Evolutionary conservation across 108 stramenopile genomes (phyloP), one percentile per base, ranked within the genome.

Genomic region (Cyclotella cryptica): DNA sequence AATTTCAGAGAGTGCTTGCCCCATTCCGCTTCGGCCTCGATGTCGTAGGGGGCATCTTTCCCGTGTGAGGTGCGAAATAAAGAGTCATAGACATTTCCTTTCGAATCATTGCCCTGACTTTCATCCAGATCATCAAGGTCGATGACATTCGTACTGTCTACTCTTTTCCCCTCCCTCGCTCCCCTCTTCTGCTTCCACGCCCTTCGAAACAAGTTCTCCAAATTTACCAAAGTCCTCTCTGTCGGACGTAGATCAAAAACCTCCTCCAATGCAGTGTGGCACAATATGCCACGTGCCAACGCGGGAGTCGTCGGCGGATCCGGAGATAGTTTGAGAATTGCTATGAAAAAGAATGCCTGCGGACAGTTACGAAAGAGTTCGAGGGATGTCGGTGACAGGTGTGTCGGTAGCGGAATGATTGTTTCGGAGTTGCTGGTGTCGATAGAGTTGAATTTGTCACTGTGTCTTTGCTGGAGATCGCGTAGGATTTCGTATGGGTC

Each of bases 341-440:
- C 91, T 45, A 91, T 88, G 70, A 96, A 93, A 18, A 96, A 69
- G 84, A 88, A 96, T 47, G 88, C 86, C 78, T 96, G 96, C 15
- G 93, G 93, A 47, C 96, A 96, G 71, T 86, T 77, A 42, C 83
- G 68, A 71, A 96, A 96, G 70, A 86, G 85, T 71, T 88, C 71
- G 9, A 89, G 80, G 13, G 93, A 85, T 14, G 93, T 91, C 10
- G 96, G 96, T 35, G 92, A 93, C 17, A 94, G 65, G 15, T 88
- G 53, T 30, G 83, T 89, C 40, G 95, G 95, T 6, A 78, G 52
- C 10, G 87, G 87, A 43, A 95, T 87, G 43, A 28, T 73, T 30
- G 70, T 51, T 22, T 12, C 18, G 1, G 28, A 42, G 1, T 51
- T 28, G 4, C 3, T 30, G 46, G 58, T 59, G 30, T 18, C 58